Conservation (phyloP, 148 eudicot species). For the Camellia lanceoleosa region DNA sequence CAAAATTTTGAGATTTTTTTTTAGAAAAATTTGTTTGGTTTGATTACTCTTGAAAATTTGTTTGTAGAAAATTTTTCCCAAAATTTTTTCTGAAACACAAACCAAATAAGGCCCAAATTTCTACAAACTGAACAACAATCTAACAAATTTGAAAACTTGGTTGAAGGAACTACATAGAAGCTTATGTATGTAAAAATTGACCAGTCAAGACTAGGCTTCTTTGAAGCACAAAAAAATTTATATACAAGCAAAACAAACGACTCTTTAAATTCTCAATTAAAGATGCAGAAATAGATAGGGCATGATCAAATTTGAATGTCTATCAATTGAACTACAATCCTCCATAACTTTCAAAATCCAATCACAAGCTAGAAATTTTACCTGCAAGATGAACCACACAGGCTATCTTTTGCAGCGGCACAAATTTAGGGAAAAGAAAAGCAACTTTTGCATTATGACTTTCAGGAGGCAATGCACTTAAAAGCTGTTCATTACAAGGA, state of each 20-base stretch:
- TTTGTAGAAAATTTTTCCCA: too few relatives aligned
- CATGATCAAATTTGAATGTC: neutral
- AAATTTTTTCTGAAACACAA: too few relatives aligned
- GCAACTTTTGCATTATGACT: conserved; percentile 90
- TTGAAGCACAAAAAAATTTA: neutral
- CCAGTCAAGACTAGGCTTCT: neutral
- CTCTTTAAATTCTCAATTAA: neutral
- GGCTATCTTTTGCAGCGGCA: conserved; percentile 67
- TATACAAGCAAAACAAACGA: neutral
- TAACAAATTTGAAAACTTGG: neutral
- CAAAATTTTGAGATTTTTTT: too few relatives aligned
- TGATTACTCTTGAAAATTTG: too few relatives aligned
- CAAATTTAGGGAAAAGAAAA: conserved; percentile 69
- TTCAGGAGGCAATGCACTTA: conserved; percentile 93
- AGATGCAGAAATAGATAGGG: neutral
- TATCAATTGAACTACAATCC: conserved; percentile 2
- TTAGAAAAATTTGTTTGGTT: too few relatives aligned
- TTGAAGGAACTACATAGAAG: neutral
- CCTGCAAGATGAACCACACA: conserved; percentile 99
- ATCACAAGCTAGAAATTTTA: conserved; percentile 22
- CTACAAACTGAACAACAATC: neutral
- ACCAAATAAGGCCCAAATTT: too few relatives aligned
- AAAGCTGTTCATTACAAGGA: conserved; percentile 82
- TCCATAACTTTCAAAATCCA: neutral
- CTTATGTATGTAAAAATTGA: neutral